Evolutionary conservation across 306 rosid species (phyloP).

Genomic region (Albizia julibrissin): DNA sequence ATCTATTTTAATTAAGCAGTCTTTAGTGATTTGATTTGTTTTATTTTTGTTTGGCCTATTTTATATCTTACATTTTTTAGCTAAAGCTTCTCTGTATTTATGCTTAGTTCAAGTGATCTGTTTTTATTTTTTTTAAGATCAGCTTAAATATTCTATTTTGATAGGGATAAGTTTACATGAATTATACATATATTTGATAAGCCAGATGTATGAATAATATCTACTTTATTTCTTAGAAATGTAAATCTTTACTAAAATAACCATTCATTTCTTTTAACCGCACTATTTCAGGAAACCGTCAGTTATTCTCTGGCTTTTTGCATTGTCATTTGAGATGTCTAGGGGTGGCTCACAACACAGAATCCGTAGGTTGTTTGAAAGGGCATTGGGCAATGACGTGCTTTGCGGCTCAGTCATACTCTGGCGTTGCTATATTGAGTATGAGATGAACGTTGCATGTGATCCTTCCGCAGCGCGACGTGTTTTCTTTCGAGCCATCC

Average conservation of each 20-base stretch:
- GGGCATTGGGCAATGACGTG: conserved; percentile 64
- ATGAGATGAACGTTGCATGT: conserved; percentile 56
- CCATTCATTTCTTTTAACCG: conserved; percentile 21
- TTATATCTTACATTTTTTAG: not conserved
- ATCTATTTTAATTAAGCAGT: not conserved
- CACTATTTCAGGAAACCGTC: conserved; percentile 79
- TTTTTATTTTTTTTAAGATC: not conserved
- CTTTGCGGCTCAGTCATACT: conserved; percentile 71
- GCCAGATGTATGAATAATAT: not conserved
- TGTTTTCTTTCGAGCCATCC: conserved; percentile 90
- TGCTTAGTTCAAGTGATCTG: not conserved
- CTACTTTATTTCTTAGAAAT: not conserved
- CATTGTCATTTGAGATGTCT: conserved; percentile 75
- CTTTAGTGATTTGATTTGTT: not conserved
- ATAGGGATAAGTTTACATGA: not conserved
- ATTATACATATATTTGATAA: not conserved
- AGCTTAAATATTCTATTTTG: not conserved
- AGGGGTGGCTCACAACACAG: conserved; percentile 72
- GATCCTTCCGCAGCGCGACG: conserved; percentile 79
- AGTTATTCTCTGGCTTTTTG: conserved; percentile 75
- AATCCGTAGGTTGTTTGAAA: conserved; percentile 87
- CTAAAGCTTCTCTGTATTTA: not conserved
- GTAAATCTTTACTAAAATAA: conserved; percentile 3
- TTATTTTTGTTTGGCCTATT: not conserved
- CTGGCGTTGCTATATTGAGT: conserved; percentile 87